These are phyloP conservation scores for Capsicum rhomboideum DNA, from an alignment of 257 asterid species.

Conservation along the genomic window DNA sequence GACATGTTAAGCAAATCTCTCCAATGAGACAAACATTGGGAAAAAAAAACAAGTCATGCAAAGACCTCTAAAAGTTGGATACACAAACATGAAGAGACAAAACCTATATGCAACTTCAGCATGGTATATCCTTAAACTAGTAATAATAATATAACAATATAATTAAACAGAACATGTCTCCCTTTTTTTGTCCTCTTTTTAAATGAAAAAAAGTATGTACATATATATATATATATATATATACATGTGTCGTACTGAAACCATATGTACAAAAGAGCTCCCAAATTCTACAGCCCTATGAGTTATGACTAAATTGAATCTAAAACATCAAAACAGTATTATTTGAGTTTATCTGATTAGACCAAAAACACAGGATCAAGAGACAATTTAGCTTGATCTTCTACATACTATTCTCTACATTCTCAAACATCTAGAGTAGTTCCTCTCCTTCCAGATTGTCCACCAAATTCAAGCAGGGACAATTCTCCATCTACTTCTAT, in stretches of 20 bases:
- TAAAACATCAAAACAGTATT: neutral
- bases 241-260: neutral
- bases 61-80: neutral
- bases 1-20: neutral
- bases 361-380: neutral
- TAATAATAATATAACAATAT: neutral
- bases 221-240: neutral
- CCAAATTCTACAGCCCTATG: neutral
- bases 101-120: neutral
- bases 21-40: neutral
- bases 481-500: too few relatives aligned
- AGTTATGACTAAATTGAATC: neutral
- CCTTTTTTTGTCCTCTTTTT: neutral
- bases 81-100: neutral
- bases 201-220: too few relatives aligned
- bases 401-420: neutral
- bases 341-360: neutral
- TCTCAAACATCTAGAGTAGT: neutral
- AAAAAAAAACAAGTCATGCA: neutral
- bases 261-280: neutral
- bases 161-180: neutral
- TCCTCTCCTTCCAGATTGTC: too few relatives aligned
- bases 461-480: too few relatives aligned
- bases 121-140: neutral
- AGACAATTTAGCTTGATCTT: neutral